These are phyloP conservation scores for Candida anutae DNA, from an alignment of 1,139 yeast species.

Conservation along the genomic window DNA sequence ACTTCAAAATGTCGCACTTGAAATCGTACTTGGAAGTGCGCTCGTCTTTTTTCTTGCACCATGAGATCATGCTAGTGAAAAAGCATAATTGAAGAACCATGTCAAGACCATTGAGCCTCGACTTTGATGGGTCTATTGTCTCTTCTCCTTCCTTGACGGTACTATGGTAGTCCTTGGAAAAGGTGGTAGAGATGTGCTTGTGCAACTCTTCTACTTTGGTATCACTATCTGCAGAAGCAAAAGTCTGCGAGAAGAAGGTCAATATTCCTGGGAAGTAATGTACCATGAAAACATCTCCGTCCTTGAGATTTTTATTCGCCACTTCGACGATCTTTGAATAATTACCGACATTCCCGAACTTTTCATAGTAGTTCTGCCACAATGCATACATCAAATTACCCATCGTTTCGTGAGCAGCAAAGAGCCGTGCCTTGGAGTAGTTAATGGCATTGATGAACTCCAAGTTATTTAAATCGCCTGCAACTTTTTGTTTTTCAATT, in stretches of 20 bases:
- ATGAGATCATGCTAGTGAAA: slow-evolving; percentile 55
- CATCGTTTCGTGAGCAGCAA: slow-evolving; percentile 62
- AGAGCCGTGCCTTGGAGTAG: slow-evolving; percentile 55
- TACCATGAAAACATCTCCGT: slow-evolving; percentile 54
- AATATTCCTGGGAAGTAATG: slow-evolving; percentile 64
- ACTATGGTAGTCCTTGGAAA: slow-evolving; percentile 9
- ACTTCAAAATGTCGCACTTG: slow-evolving; percentile 35
- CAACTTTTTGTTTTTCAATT: slow-evolving; percentile 56
- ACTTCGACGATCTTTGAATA: slow-evolving; percentile 29
- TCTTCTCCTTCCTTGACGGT: slow-evolving; percentile 12
- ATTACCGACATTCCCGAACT: slow-evolving; percentile 22
- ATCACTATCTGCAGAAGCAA: slow-evolving; percentile 10
- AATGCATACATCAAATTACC: slow-evolving; percentile 57
- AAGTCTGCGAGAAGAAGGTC: slow-evolving; percentile 27
- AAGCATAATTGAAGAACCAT: slow-evolving; percentile 45
- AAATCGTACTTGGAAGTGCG: slow-evolving; percentile 47
- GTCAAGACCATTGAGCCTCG: slow-evolving; percentile 48
- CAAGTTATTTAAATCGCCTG: slow-evolving; percentile 32
- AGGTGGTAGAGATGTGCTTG: slow-evolving; percentile 7
- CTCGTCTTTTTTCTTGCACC: slow-evolving; percentile 50
- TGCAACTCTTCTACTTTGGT: slow-evolving; percentile 23
- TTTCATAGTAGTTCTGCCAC: slow-evolving; percentile 26
- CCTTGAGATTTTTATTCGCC: slow-evolving; percentile 31
- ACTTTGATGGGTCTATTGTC: slow-evolving; percentile 37
- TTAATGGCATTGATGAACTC: slow-evolving; percentile 47